Evolutionary conservation across 2,329 filamentous ascomycete genomes (phyloP).

Genomic region (Alternaria dauci): DNA sequence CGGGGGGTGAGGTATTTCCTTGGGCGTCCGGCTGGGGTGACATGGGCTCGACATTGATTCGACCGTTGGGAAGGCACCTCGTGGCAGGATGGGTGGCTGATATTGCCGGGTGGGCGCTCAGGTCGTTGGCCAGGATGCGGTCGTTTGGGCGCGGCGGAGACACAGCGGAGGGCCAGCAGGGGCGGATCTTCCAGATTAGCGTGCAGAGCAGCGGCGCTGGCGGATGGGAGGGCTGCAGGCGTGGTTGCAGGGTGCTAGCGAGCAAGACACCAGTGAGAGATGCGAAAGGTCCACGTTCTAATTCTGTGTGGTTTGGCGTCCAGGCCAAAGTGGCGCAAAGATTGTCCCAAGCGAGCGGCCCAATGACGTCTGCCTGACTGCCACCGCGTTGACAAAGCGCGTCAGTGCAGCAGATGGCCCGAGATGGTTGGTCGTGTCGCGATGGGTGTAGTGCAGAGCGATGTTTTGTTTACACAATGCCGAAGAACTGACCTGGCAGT

Average conservation of each 20-base stretch:
- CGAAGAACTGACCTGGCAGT: neutral
- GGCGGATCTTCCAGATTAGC: constrained; percentile 21
- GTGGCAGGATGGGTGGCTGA: constrained; percentile 48
- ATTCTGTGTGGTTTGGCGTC: constrained; percentile 36
- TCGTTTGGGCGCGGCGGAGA: constrained; percentile 32
- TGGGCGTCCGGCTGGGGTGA: constrained; percentile 50
- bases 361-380: constrained; percentile 37
- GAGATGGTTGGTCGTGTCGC: constrained; percentile 6
- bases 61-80: constrained; percentile 39
- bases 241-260: constrained; percentile 22
- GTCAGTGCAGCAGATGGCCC: constrained; percentile 3
- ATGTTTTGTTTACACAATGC: neutral
- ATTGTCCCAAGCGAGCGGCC: constrained; percentile 33
- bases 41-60: constrained; percentile 57
- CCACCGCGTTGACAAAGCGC: constrained; percentile 13
- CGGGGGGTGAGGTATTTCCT: constrained; percentile 51
- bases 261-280: constrained; percentile 24
- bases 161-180: constrained; percentile 31
- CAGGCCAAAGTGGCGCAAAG: constrained; percentile 31
- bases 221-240: constrained; percentile 14
- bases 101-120: constrained; percentile 37
- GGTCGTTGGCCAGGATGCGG: constrained; percentile 31
- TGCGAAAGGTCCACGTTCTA: constrained; percentile 42
- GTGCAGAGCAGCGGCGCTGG: constrained; percentile 27
- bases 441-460: neutral